Evolutionary conservation across 2,329 filamentous ascomycete species (phyloP), one percentile per base, ranked within the genome.

Genomic region (Pseudocercospora vitis): DNA sequence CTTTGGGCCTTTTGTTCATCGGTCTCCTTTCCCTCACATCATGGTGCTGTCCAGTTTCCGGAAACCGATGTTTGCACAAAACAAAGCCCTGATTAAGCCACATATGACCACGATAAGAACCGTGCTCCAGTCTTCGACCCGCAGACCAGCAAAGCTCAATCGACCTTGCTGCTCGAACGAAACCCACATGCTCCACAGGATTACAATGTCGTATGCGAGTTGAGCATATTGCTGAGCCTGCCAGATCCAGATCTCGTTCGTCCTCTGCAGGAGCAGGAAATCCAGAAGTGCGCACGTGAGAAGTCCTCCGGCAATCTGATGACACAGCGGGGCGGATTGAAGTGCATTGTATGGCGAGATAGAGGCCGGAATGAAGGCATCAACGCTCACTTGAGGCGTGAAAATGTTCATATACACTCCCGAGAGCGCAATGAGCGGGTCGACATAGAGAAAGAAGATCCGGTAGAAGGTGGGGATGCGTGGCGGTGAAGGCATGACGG

Each of bases 171-270:
- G 48, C 9, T 32, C 6, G 28, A 55, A 33, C 4, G 56, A 37
- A 26, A 24, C 40, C 35, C 28, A 50, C 9, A 50, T 55, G 28
- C 58, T 54, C n/a, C 31, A 46, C n/a, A 60, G 26, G 14, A 58
- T 45, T 21, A 45, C 48, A 4, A 56, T 2, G 37, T 60, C 56
- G 12, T 57, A 58, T 21, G 53, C 48, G 18, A 60, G 21, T 14
- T 55, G 42, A 9, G 50, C 53, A 35, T 48, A 53, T 50, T 60
- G 53, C n/a, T 54, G 45, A n/a, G 39, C 37, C 33, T 58, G 51
- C 58, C 58, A 60, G 35, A 57, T 48, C 53, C 53, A 51, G 14
- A 59, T 18, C 7, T 61, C 52, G 16, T 57, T 55, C 3, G 58
- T 59, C 9, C 33, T 33, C 9, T 53, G 26, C 5, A 59, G 53